Conservation (phyloP, 345 rosid genomes). For the Rhizophora apiculata region DNA sequence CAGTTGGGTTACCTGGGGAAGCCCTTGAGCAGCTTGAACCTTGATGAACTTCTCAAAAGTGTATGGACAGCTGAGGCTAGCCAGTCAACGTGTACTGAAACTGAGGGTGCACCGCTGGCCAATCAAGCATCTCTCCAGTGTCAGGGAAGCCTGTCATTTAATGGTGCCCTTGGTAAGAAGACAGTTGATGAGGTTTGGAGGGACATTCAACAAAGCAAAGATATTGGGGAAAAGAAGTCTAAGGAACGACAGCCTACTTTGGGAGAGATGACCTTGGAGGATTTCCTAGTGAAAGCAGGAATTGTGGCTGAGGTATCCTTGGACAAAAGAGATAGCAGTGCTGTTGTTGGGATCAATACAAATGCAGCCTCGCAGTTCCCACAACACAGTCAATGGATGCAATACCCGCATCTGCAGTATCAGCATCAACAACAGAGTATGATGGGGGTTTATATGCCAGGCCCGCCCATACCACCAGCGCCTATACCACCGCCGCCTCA, state of each 20-base stretch:
- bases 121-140: slow-evolving; percentile 52
- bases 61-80: slow-evolving; percentile 81
- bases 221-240: slow-evolving; percentile 48
- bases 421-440: slow-evolving; percentile 60
- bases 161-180: slow-evolving; percentile 72
- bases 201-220: slow-evolving; percentile 81
- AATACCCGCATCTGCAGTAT: slow-evolving; percentile 62
- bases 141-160: slow-evolving; percentile 71
- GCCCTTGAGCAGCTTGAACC: slow-evolving; percentile 88
- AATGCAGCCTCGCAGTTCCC: slow-evolving; percentile 48
- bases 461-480: slow-evolving; percentile 52
- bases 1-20: slow-evolving; percentile 91
- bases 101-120: slow-evolving; percentile 40
- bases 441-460: slow-evolving; percentile 69
- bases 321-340: slow-evolving; percentile 36
- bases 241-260: slow-evolving; percentile 75
- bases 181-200: slow-evolving; percentile 99
- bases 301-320: slow-evolving; percentile 62
- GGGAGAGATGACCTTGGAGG: slow-evolving; percentile 98
- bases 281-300: slow-evolving; percentile 89
- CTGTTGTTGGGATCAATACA: slow-evolving; percentile 41
- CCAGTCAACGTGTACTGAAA: slow-evolving; percentile 45
- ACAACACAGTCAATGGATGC: slow-evolving; percentile 87
- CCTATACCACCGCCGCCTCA: slow-evolving; percentile 33
- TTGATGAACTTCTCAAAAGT: slow-evolving; percentile 91